Percentiles rank a stretch among this genome's conserved stretches.
These are phyloP conservation scores for Trichoderma harzianum DNA, from an alignment of 2,329 filamentous ascomycete species.

Conservation along the genomic window DNA sequence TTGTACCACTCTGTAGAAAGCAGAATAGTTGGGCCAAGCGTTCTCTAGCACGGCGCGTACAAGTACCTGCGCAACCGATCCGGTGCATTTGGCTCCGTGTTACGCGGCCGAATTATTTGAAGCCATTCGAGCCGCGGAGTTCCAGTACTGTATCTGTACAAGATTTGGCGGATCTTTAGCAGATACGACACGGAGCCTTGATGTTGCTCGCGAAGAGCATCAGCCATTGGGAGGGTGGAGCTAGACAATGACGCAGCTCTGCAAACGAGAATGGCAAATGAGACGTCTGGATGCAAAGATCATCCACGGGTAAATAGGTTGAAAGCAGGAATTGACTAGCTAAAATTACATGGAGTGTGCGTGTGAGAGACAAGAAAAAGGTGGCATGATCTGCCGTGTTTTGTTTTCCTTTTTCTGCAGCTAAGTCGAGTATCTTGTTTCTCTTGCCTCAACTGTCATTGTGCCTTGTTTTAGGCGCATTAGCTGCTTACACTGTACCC, in stretches of 20 bases:
- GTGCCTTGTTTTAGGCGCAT: not conserved
- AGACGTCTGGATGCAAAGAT: not conserved
- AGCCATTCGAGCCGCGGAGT: not conserved
- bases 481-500: not conserved
- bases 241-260: not conserved
- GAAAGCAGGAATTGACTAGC: not conserved
- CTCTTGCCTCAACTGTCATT: not conserved
- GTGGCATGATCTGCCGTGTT: not conserved
- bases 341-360: not conserved
- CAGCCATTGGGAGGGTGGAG: not conserved
- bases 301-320: not conserved
- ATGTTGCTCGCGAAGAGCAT: not conserved
- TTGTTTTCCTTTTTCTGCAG: not conserved
- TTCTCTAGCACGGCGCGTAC: not conserved
- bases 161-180: not conserved
- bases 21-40: not conserved
- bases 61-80: not conserved
- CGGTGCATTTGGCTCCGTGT: not conserved
- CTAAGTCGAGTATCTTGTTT: no score
- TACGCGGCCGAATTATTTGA: not conserved
- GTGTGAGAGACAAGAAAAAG: not conserved
- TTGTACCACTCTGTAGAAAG: constrained; percentile 1
- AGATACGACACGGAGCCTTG: not conserved
- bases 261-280: not conserved
- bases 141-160: not conserved